Base-by-base conservation (phyloP, 768 basidiomycete genomes). In the Cyclocybe aegerita region DNA sequence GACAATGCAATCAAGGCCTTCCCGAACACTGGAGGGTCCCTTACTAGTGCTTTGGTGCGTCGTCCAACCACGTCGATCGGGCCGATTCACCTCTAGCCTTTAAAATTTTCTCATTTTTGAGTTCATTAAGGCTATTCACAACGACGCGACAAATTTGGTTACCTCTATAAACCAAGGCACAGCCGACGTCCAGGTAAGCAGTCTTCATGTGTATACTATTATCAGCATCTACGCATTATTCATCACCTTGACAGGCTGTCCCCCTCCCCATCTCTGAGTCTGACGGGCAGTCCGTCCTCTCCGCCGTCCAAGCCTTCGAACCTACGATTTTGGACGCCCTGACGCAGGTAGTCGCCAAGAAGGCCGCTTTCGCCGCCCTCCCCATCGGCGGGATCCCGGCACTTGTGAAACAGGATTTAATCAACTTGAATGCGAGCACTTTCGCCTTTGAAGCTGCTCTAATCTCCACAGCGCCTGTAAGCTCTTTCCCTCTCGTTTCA, bases 1-100 rank as follows among this genome's bases (percentile, higher is more conserved):
- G 61, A 71, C 46, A 58, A 46, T 16, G 52, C 60, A 3, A 67
- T 75, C 47, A 57, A 60, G 12, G 61, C 60, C 7, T 69, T 66
- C 64, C 64, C 70, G 4, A 30, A 43, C 16, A 53, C 55, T 8
- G 66, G 62, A 1, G 58, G 57, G 41, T 59, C 52, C 31, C 39
- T 72, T 1, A 7, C 44, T 30, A 30, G 37, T 9, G 70, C 66
- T 34, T 51, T 68, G 44, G 69, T 72, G 41, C 8, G 63, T 46
- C n/a, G 2, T 17, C 11, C 4, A 39, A 31, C 8, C 3, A 14
- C 17, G 11, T 7, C 12, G 16, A 33, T 5, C 16, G 29, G 9
- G 12, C 4, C 39, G 8, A 9, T 40, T 7, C 11, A 29, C 41
- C 36, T n/a, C n/a, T n/a, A n/a, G n/a, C 23, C 36, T 3, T 23